Conservation (phyloP, 306 rosid genomes). For the Vicia sativa region DNA sequence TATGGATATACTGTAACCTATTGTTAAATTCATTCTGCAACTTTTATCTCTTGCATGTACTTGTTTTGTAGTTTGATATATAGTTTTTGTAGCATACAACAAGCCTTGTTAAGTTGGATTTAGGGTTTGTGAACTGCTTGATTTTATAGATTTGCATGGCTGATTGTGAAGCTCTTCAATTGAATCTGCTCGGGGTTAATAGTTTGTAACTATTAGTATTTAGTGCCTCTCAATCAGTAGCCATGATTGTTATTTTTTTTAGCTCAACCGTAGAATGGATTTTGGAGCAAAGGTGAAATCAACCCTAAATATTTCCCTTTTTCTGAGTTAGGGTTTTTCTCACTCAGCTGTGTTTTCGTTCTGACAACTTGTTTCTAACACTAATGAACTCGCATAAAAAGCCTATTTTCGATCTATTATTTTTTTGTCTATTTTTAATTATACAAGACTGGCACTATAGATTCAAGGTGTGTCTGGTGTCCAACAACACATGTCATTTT, state of each 20-base stretch:
- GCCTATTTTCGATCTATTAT: not conserved
- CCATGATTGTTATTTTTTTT: not conserved
- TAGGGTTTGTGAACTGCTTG: not conserved
- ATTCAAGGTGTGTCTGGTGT: not conserved
- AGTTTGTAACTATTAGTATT: not conserved
- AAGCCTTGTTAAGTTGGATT: not conserved
- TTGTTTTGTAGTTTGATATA: too few species aligned
- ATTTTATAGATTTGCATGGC: not conserved
- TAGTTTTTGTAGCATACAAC: not conserved
- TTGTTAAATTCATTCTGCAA: too few species aligned
- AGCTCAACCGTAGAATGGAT: not conserved
- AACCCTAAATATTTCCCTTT: too few species aligned
- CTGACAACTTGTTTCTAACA: too few species aligned
- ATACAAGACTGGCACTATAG: not conserved
- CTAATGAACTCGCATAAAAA: not conserved
- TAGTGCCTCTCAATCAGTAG: not conserved
- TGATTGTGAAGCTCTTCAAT: not conserved
- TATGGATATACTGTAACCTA: too few species aligned
- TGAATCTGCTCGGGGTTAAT: not conserved
- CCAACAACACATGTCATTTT: not conserved
- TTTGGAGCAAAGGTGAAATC: too few species aligned
- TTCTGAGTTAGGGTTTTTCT: too few species aligned
- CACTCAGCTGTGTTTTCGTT: too few species aligned
- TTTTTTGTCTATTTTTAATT: not conserved
- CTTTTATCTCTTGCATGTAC: too few species aligned